Percentiles rank a stretch among this genome's conserved stretches.
phyloP scores from a whole-genome alignment of 78 protist species.

The Pigoraptor vietnamica region DNA sequence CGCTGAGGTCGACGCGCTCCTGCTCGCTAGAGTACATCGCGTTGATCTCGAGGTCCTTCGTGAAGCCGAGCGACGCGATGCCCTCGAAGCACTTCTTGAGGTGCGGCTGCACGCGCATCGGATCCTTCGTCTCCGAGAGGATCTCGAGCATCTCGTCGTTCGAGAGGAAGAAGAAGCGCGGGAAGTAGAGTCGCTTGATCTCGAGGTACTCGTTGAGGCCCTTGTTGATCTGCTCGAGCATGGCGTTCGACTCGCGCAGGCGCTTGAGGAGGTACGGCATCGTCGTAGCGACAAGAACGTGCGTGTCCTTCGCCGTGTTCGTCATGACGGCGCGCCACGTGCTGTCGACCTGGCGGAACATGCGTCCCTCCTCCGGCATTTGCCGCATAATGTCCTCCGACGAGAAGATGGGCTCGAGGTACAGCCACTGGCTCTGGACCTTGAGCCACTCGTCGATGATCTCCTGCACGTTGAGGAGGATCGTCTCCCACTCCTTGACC shows the following conservation, averaged over 20 bases:
- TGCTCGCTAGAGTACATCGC: conserved; percentile 60
- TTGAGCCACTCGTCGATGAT: conserved; percentile 66
- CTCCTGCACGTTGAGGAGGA: conserved; percentile 30
- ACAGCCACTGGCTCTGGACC: conserved; percentile 63
- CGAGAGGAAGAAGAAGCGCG: conserved; percentile 61
- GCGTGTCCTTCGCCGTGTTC: neutral
- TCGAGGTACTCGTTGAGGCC: conserved; percentile 13
- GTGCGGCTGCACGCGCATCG: conserved; percentile 62
- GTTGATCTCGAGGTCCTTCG: conserved; percentile 2
- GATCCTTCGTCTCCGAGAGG: conserved; percentile 55
- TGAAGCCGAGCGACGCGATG: conserved; percentile 33
- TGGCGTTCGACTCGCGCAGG: conserved; percentile 40
- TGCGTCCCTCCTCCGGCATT: conserved; percentile 50
- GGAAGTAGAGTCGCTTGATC: conserved; percentile 29
- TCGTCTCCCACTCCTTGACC: conserved; percentile 39
- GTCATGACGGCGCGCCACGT: conserved; percentile 6
- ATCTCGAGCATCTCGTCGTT: conserved; percentile 36
- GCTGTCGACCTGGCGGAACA: conserved; percentile 18
- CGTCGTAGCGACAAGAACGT: neutral
- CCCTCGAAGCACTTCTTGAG: conserved; percentile 58
- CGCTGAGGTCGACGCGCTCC: conserved; percentile 46
- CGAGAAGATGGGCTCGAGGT: conserved; percentile 72
- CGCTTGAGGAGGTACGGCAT: neutral
- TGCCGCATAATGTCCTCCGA: conserved; percentile 70
- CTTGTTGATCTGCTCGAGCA: neutral